A percentile compares a stretch with the other conserved stretches of the same genome.
phyloP scores from a whole-genome alignment of 2,329 filamentous ascomycete genomes.

The Hortaea sp. region DNA sequence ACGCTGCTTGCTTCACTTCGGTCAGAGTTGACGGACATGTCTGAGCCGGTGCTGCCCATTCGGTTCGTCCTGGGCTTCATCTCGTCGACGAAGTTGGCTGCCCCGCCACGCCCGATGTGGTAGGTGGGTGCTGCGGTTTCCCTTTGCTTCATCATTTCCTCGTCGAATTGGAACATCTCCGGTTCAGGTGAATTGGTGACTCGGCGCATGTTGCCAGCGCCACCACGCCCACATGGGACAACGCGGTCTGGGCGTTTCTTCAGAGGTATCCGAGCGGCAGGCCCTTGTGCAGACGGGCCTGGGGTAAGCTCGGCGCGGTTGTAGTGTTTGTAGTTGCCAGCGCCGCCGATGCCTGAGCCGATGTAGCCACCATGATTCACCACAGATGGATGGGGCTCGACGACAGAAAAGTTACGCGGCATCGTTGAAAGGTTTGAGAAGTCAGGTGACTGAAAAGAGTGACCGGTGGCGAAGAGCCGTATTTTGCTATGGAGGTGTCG shows the following conservation, averaged over 20 bases:
- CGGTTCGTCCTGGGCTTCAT: constrained; percentile 1
- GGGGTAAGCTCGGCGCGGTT: constrained; percentile 44
- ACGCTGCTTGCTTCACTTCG: constrained; percentile 3
- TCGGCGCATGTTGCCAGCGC: constrained; percentile 47
- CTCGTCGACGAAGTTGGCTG: constrained; percentile 43
- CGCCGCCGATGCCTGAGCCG: constrained; percentile 47
- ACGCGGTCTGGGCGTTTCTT: constrained; percentile 34
- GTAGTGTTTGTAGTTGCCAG: constrained; percentile 48
- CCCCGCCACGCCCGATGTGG: constrained; percentile 53
- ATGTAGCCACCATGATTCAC: constrained; percentile 36
- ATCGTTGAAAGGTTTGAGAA: constrained; percentile 11
- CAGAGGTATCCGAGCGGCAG: constrained; percentile 41
- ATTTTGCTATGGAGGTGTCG: too few species aligned
- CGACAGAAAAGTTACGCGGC: constrained; percentile 41
- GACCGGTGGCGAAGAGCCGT: too few species aligned
- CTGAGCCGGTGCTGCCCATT: constrained; percentile 3
- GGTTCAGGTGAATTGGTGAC: constrained; percentile 33
- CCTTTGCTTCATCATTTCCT: constrained; percentile 50
- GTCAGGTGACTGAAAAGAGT: too few species aligned
- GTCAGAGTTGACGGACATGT: constrained; percentile 3
- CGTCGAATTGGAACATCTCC: constrained; percentile 59
- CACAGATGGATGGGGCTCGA: constrained; percentile 53
- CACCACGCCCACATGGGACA: constrained; percentile 46
- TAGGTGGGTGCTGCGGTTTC: constrained; percentile 46
- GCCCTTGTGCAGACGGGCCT: constrained; percentile 34